A percentile compares a stretch with the other conserved stretches of the same genome.
phyloP scores from a whole-genome alignment of 2,329 filamentous ascomycete species.

The Aspergillus niger region DNA sequence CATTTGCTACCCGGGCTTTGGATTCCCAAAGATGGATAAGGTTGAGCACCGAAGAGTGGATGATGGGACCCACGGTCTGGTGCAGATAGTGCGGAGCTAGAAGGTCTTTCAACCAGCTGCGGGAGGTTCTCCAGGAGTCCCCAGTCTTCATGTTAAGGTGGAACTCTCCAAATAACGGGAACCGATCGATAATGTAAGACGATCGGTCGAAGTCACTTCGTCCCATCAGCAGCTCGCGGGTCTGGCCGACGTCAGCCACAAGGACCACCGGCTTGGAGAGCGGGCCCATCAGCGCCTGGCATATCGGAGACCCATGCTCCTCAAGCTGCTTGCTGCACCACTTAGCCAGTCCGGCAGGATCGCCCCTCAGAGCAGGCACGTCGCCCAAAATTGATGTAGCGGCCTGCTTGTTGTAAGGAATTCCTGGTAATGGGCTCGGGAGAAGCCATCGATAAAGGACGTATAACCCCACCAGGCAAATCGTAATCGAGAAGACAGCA shows the following conservation, averaged over 20 bases:
- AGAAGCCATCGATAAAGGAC: background rate
- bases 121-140: background rate
- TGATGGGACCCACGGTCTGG: background rate
- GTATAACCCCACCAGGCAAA: background rate
- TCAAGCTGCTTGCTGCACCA: constrained; percentile 27
- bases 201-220: constrained; percentile 26
- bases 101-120: constrained; percentile 31
- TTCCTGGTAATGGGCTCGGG: background rate
- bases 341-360: background rate
- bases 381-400: background rate
- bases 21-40: constrained; percentile 36
- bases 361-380: background rate
- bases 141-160: background rate
- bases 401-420: background rate
- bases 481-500: too few relatives aligned
- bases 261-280: constrained; percentile 48
- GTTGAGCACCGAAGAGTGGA: constrained; percentile 5
- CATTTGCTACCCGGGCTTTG: constrained; percentile 31
- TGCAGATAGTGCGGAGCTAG: constrained; percentile 30
- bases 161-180: background rate
- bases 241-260: constrained; percentile 29
- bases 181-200: background rate
- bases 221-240: constrained; percentile 20
- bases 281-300: constrained; percentile 53
- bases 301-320: constrained; percentile 38